Base-by-base conservation (phyloP, 331 rosid genomes). In the Quercus tomentella region DNA sequence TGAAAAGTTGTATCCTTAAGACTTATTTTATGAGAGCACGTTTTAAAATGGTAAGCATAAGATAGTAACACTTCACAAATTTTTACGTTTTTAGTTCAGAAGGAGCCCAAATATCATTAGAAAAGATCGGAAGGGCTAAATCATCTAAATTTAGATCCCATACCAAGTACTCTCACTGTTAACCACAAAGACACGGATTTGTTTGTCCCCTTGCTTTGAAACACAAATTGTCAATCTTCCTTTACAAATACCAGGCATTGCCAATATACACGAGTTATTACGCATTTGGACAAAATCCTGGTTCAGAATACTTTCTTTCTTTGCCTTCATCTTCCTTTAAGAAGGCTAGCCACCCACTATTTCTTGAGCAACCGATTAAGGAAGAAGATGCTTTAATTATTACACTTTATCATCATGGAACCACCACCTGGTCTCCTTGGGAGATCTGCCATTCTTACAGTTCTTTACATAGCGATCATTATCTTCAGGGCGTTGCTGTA, bases 351-450 rank as follows among this genome's bases (percentile, higher is more conserved):
- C 83, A 84, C 84, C 88, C 81, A 82, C 81, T 84, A 62, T 61
- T 87, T 83, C 82, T 87, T 87, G 56, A 78, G 74, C 77, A 73
- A 82, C 87, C 85, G 56, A 79, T 37, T 75, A 72, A 81, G 37
- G 58, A 78, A 55, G 72, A 83, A 77, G 73, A 49, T 82, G 76
- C 30, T 73, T n/a, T 28, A 28, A 60, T 60, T 75, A 55, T 86
- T 86, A 96, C 76, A 96, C 98, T 87, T 93, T 96, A 69, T 96
- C 99, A 62, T 96, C 99, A 79, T 96, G 99, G 90, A 96, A 96
- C 99, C 99, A 96, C 99, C 99, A 96, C 89, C 99, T 93, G 5
- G 99, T 96, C 92, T 96, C 98, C 89, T 96, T 96, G 9, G 99
- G 99, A 23, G 99, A 96, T 83, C 99, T 80, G 49, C 99, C 99